Evolutionary conservation across 1,284 basidiomycete genomes (phyloP).

Genomic region (Crucibulum parvulum): DNA sequence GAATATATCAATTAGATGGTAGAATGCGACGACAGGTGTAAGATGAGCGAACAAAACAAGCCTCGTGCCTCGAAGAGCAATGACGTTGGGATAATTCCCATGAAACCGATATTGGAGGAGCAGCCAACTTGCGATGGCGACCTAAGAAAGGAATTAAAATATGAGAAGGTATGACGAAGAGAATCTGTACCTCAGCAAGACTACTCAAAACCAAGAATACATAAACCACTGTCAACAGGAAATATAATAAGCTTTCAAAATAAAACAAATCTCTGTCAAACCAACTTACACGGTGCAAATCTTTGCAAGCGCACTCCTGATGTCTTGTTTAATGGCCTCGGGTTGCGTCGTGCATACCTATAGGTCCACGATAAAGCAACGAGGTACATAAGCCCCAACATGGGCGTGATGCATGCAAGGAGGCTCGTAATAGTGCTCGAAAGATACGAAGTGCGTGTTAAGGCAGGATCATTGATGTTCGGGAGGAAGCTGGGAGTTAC

Average conservation of each 20-base stretch:
- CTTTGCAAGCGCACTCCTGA: slow-evolving; percentile 50
- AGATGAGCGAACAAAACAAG: slow-evolving; percentile 50
- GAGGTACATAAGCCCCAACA: slow-evolving; percentile 55
- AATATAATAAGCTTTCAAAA: slow-evolving; percentile 10
- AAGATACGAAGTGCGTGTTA: slow-evolving; percentile 26
- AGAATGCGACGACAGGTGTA: background rate
- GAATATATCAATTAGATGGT: background rate
- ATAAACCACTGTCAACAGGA: slow-evolving; percentile 48
- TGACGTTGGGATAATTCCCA: slow-evolving; percentile 51
- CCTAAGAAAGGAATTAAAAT: slow-evolving; percentile 34
- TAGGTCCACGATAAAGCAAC: slow-evolving; percentile 53
- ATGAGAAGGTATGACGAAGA: background rate
- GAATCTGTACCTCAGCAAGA: slow-evolving; percentile 48
- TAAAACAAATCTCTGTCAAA: background rate
- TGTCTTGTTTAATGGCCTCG: slow-evolving; percentile 54
- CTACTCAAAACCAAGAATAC: slow-evolving; percentile 54
- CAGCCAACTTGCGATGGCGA: slow-evolving; percentile 60
- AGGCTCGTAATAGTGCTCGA: slow-evolving; percentile 46
- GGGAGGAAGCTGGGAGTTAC: background rate
- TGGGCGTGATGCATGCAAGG: slow-evolving; percentile 51
- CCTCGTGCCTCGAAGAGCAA: slow-evolving; percentile 44
- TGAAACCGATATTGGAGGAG: slow-evolving; percentile 58
- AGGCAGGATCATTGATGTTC: background rate
- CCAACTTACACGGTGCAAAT: slow-evolving; percentile 56
- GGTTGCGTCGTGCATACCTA: slow-evolving; percentile 48